A percentile compares a stretch with the other conserved stretches of the same genome.
Evolutionary conservation across 2,329 filamentous ascomycete genomes (phyloP).

Genomic region (Cordyceps javanica): DNA sequence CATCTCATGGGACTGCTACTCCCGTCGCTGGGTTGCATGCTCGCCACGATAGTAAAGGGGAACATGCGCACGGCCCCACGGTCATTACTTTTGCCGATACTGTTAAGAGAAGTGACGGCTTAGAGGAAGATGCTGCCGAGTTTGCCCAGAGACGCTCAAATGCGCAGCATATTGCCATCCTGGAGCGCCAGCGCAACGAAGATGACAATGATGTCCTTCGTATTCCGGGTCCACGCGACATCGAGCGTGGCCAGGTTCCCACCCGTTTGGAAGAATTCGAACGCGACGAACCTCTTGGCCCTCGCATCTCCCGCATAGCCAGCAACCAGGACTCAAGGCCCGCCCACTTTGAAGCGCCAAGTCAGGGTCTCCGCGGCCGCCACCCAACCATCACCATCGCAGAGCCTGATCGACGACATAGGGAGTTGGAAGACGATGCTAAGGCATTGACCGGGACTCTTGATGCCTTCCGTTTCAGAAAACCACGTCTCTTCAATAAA

Average conservation of each 20-base stretch:
- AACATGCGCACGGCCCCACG: conserved; percentile 18
- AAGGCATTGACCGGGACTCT: conserved; percentile 35
- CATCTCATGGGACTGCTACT: conserved; percentile 2
- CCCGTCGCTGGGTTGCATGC: background rate
- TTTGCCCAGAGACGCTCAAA: conserved; percentile 47
- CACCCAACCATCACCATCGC: conserved; percentile 60
- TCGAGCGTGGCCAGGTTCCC: conserved; percentile 73
- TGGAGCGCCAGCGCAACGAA: conserved; percentile 75
- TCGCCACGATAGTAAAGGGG: background rate
- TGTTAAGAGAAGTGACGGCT: conserved; percentile 53
- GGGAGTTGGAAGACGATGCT: conserved; percentile 36
- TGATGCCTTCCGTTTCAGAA: conserved; percentile 38
- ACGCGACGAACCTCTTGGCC: conserved; percentile 21
- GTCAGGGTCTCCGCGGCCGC: conserved; percentile 26
- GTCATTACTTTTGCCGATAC: conserved; percentile 64
- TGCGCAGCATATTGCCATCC: conserved; percentile 80
- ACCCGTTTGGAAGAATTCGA: conserved; percentile 40
- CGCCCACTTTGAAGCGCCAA: background rate
- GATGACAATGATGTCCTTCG: conserved; percentile 65
- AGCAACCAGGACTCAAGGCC: background rate
- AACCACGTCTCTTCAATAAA: conserved; percentile 33
- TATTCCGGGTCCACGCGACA: conserved; percentile 88
- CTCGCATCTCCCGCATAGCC: background rate
- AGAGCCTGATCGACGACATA: conserved; percentile 44
- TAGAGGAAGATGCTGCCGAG: conserved; percentile 42